Conservation (phyloP, 257 asterid species). For the Scutellaria galericulata region DNA sequence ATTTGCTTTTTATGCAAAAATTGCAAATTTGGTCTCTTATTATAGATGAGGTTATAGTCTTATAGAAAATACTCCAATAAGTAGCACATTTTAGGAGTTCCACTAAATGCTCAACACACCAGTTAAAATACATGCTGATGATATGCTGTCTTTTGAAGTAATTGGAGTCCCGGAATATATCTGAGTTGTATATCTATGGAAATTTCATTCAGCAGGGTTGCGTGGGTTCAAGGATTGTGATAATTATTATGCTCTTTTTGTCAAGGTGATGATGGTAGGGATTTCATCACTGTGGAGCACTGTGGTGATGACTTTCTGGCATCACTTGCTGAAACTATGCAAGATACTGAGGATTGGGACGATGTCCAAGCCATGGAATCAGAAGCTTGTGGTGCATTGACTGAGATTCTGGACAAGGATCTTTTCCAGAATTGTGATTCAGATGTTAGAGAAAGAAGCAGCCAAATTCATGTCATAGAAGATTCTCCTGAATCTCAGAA, state of each 20-base stretch:
- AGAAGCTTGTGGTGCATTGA: constrained; percentile 82
- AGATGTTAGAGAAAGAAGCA: constrained; percentile 34
- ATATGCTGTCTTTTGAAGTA: neutral
- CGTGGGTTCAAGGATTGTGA: neutral
- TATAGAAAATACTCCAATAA: no score
- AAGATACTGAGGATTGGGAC: constrained; percentile 92
- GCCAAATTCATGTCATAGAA: constrained; percentile 51
- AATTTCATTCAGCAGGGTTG: constrained; percentile 16
- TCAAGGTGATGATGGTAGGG: constrained; percentile 88
- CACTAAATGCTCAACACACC: constrained; percentile 9
- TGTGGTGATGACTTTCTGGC: constrained; percentile 94
- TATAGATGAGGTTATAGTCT: neutral
- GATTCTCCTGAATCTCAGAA: constrained; percentile 60
- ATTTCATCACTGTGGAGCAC: constrained; percentile 80
- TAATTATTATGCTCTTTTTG: constrained; percentile 1
- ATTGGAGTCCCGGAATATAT: constrained; percentile 1
- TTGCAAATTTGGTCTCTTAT: neutral
- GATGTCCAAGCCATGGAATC: constrained; percentile 84
- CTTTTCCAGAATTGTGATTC: constrained; percentile 39
- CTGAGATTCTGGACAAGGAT: constrained; percentile 68
- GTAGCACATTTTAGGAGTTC: constrained; percentile 18
- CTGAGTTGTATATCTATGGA: neutral
- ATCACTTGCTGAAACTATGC: constrained; percentile 82
- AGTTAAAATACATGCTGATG: neutral
- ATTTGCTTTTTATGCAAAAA: neutral